Conservation (phyloP, 2,329 filamentous ascomycete species). For the Fusarium staphyleae region DNA sequence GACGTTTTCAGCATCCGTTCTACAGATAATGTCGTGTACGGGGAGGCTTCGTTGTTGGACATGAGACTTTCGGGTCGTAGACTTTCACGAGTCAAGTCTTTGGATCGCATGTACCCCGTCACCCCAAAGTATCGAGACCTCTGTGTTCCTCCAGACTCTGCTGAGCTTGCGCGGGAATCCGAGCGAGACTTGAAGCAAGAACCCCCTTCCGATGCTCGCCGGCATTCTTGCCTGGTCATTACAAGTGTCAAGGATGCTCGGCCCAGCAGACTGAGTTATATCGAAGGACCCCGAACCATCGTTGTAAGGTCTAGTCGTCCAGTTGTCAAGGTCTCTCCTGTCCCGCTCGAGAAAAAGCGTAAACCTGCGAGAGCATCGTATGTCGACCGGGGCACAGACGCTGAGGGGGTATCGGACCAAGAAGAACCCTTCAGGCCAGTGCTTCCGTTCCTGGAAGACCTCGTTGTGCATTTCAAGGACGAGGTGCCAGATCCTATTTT, state of each 20-base stretch:
- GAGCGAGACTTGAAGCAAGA: conserved; percentile 16
- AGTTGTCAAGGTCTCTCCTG: conserved; percentile 41
- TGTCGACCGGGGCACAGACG: conserved; percentile 52
- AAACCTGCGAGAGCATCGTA: conserved; percentile 43
- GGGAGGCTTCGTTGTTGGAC: conserved; percentile 51
- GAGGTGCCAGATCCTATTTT: conserved; percentile 52
- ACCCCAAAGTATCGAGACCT: conserved; percentile 45
- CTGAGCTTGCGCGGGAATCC: conserved; percentile 31
- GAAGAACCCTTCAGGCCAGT: conserved; percentile 51
- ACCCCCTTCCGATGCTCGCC: conserved; percentile 20
- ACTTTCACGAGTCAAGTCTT: conserved; percentile 47
- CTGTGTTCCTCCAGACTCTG: conserved; percentile 35
- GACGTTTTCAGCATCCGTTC: conserved; percentile 47
- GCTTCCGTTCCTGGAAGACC: conserved; percentile 61
- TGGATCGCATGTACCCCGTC: conserved; percentile 47
- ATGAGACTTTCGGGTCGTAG: conserved; percentile 42
- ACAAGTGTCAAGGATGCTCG: conserved; percentile 32
- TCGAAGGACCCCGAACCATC: conserved; percentile 44
- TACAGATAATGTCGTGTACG: conserved; percentile 49
- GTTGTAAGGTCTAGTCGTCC: conserved; percentile 42
- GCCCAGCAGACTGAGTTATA: conserved; percentile 35
- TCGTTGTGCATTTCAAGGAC: conserved; percentile 62
- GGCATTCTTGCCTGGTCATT: conserved; percentile 41
- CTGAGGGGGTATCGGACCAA: conserved; percentile 35
- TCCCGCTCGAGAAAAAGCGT: conserved; percentile 41